These are phyloP conservation scores for Sclerotinia glacialis DNA, from an alignment of 2,329 filamentous ascomycete genomes.

Conservation along the genomic window DNA sequence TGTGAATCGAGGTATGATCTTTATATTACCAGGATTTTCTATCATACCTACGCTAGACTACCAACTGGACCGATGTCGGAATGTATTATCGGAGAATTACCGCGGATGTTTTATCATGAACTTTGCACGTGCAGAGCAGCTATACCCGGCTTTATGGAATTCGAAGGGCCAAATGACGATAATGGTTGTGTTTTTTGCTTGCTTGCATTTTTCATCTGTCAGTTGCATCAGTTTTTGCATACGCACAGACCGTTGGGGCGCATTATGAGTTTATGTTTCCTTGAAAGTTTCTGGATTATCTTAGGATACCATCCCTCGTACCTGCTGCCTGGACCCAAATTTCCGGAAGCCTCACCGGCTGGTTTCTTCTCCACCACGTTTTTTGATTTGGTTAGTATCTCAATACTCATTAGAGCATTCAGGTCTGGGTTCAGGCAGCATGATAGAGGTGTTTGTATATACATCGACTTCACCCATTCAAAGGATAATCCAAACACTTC, in stretches of 20 bases:
- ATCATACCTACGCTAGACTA: slow-evolving; percentile 27
- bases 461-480: slow-evolving; percentile 26
- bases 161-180: slow-evolving; percentile 28
- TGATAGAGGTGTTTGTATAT: slow-evolving; percentile 31
- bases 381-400: slow-evolving; percentile 31
- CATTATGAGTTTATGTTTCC: slow-evolving; percentile 28
- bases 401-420: slow-evolving; percentile 27
- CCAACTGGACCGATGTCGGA: slow-evolving; percentile 28
- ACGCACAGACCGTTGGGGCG: slow-evolving; percentile 36
- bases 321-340: slow-evolving; percentile 38
- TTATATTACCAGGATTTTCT: slow-evolving; percentile 25
- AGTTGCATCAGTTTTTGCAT: slow-evolving; percentile 39
- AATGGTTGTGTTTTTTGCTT: slow-evolving; percentile 28
- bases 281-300: slow-evolving; percentile 27
- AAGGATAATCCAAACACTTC: slow-evolving; percentile 26
- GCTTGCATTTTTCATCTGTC: slow-evolving; percentile 31
- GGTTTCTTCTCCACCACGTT: slow-evolving; percentile 23
- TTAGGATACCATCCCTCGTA: slow-evolving; percentile 34
- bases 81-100: slow-evolving; percentile 24
- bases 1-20: slow-evolving; percentile 29
- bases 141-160: slow-evolving; percentile 34
- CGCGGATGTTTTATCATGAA: slow-evolving; percentile 30
- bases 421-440: slow-evolving; percentile 32
- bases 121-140: slow-evolving; percentile 29
- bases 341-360: slow-evolving; percentile 27